Percentiles rank a stretch among this genome's conserved stretches.
These are phyloP conservation scores for Scheffersomyces insectosa DNA, from an alignment of 1,139 yeast genomes.

Conservation along the genomic window DNA sequence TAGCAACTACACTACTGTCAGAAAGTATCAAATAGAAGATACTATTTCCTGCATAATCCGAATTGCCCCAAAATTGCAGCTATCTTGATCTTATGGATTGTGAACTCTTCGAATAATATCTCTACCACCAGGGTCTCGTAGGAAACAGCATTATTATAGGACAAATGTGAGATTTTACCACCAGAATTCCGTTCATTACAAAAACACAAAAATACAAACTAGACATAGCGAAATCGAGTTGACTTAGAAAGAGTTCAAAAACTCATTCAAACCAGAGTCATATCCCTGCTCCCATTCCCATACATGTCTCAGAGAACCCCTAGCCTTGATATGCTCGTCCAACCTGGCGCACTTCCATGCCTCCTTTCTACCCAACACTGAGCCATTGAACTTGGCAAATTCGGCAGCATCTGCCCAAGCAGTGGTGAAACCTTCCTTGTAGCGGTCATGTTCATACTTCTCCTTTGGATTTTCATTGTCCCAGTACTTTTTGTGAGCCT, in stretches of 20 bases:
- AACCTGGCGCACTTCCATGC: slow-evolving; percentile 61
- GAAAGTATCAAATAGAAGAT: too few relatives aligned
- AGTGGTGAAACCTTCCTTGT: slow-evolving; percentile 68
- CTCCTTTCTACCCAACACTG: slow-evolving; percentile 68
- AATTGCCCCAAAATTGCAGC: too few relatives aligned
- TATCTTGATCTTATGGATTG: too few relatives aligned
- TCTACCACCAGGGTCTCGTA: too few relatives aligned
- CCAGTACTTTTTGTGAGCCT: slow-evolving; percentile 70
- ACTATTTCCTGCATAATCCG: too few relatives aligned
- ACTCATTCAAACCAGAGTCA: slow-evolving; percentile 54
- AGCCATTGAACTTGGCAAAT: slow-evolving; percentile 69
- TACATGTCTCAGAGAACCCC: slow-evolving; percentile 55
- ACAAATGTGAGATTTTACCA: too few relatives aligned
- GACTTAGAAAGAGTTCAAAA: slow-evolving; percentile 13
- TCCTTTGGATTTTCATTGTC: slow-evolving; percentile 53
- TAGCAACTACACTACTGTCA: too few relatives aligned
- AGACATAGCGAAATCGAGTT: too few relatives aligned
- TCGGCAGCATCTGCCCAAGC: slow-evolving; percentile 73
- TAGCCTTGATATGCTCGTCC: slow-evolving; percentile 54
- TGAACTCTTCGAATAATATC: too few relatives aligned
- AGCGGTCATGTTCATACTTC: slow-evolving; percentile 79
- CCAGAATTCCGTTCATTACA: too few relatives aligned
- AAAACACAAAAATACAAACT: too few relatives aligned
- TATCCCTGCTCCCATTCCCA: slow-evolving; percentile 95
- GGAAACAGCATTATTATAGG: too few relatives aligned